Percentiles rank a stretch among this genome's conserved stretches.
phyloP scores from a whole-genome alignment of 352 stramenopile genomes.

The Blastocystis sp. region DNA sequence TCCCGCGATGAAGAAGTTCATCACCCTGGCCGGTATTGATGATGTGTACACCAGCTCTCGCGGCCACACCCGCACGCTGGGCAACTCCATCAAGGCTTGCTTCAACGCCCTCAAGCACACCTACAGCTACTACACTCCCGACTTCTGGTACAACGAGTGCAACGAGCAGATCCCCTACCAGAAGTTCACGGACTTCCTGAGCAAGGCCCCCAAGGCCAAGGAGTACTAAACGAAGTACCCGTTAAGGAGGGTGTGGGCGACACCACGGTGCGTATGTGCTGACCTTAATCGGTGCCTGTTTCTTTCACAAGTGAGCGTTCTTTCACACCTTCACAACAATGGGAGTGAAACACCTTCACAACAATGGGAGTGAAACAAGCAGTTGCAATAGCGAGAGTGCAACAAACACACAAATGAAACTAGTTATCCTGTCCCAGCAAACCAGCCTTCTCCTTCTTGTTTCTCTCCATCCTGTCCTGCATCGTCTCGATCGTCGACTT shows the following conservation, averaged over 20 bases:
- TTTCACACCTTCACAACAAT: not conserved
- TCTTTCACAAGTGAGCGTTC: not conserved
- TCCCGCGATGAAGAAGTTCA: conserved; percentile 94
- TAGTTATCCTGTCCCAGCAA: too few relatives aligned
- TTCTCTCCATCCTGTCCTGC: too few relatives aligned
- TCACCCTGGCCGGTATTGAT: conserved; percentile 96
- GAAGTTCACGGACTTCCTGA: conserved; percentile 98
- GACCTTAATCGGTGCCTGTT: conserved; percentile 61
- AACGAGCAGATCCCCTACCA: conserved; percentile 90
- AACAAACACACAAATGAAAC: too few relatives aligned
- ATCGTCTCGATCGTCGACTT: too few relatives aligned
- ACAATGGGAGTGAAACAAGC: too few relatives aligned
- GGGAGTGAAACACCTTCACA: not conserved
- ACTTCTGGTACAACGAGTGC: conserved; percentile 95
- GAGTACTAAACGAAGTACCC: not conserved
- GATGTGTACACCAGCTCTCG: conserved; percentile 92
- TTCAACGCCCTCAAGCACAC: conserved; percentile 95
- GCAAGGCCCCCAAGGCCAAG: conserved; percentile 77
- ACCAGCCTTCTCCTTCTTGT: too few relatives aligned
- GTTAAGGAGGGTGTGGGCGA: conserved; percentile 63
- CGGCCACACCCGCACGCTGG: conserved; percentile 96
- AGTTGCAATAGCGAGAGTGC: too few relatives aligned
- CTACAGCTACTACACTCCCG: conserved; percentile 96
- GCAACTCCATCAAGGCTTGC: conserved; percentile 99
- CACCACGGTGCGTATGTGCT: conserved; percentile 67